Base-by-base conservation (phyloP, 352 stramenopile genomes). In the Pythium aristosporum region DNA sequence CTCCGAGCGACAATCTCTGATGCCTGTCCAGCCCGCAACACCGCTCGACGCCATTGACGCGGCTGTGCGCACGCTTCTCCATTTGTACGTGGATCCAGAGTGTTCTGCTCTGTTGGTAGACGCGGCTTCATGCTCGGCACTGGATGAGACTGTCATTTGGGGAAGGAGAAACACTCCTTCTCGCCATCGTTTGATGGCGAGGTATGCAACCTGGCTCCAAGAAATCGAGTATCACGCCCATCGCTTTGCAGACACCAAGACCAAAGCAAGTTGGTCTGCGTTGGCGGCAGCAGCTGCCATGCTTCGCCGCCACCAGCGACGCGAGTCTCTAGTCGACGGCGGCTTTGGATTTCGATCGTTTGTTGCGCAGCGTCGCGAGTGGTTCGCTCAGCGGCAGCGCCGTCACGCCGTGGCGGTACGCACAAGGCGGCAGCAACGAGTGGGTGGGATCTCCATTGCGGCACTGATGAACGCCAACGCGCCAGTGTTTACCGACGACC, bases 301-400 rank as follows among this genome's bases (percentile, higher is more conserved):
- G 6, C 32, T 62, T n/a, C 55, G 23, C 16, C 43, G 37, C 6
- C 54, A 42, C 2, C 20, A 41, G 5, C 21, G 15, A 5, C 15
- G 20, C 25, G 37, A 12, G 18, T 18, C n/a, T 2, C 3, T 23
- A 12, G 43, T 46, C 5, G 55, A 62, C n/a, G 13, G 28, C 15
- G n/a, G 41, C 21, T 63, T 63, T 30, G 32, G 10, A 9, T 63
- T 34, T 34, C 44, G 44, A 9, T 41, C 41, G 28, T 63, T 63
- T 37, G 44, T 63, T 37, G 57, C 57, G 1, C 43, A 56, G 21
- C 18, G 16, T 6, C 44, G 57, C 44, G n/a, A 63, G 46, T n/a
- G 36, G n/a, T 39, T 42, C 12, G 21, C 46, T 11, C 44, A 56
- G 44, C 57, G 55, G 30, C 32, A 63, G 20, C 34, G 10, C 30